Evolutionary conservation across 208 protist species (phyloP).

Genomic region (Leishmania mexicana): DNA sequence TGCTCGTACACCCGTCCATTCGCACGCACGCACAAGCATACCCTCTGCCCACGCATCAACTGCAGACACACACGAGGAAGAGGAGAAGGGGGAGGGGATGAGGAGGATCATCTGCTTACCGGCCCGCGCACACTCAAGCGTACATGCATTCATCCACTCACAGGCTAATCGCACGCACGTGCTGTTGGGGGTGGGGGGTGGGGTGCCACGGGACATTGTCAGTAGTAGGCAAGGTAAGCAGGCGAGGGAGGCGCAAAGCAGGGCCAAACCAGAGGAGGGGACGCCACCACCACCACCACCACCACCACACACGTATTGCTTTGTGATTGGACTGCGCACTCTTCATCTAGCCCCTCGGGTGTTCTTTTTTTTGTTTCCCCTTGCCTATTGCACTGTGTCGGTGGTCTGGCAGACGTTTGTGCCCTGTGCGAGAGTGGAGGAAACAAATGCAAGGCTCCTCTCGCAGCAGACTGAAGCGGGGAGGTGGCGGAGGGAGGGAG

Average conservation of each 20-base stretch:
- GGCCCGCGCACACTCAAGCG: not conserved
- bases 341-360: not conserved
- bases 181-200: not conserved
- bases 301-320: not conserved
- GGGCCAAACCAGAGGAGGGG: not conserved
- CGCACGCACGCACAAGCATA: not conserved
- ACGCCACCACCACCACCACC: not conserved
- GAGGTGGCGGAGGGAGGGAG: not conserved
- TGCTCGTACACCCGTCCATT: not conserved
- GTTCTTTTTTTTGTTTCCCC: not conserved
- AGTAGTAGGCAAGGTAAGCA: not conserved
- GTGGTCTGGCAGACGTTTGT: not conserved
- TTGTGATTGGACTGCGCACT: not conserved
- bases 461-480: not conserved
- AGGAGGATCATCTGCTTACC: not conserved
- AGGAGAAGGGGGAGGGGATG: not conserved
- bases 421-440: not conserved
- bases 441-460: not conserved
- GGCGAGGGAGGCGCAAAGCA: not conserved
- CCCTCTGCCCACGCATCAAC: not conserved
- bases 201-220: not conserved
- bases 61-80: not conserved
- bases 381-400: not conserved
- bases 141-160: not conserved
- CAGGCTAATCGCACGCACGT: not conserved